Base-by-base conservation (phyloP, 148 eudicot species). In the Agrostemma githago region DNA sequence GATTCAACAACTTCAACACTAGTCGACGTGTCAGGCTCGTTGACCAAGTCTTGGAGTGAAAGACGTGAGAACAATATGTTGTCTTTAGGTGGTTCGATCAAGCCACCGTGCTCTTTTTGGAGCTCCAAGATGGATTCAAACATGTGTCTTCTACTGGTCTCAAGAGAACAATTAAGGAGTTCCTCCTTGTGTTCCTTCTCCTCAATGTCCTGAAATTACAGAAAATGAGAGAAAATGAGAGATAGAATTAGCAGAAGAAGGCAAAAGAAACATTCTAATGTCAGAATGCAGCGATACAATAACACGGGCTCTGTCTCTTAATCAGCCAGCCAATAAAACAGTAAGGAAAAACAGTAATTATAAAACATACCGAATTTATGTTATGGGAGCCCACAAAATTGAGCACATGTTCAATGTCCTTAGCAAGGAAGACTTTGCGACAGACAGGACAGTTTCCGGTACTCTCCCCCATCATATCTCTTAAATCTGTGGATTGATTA, bases 321-420 rank as follows among this genome's bases (percentile, higher is more conserved):
- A 21, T 75, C 10, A n/a, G 61, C 42, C 10, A 43, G 61, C 5
- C 43, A 71, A 17, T 2, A 57, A 76, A 65, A 34, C 54, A 44
- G 43, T 51, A 8, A 12, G 8, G 44, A 67, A 9, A 61, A 62
- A 21, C 19, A 3, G 48, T 16, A n/a, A 20, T 43, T 4, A n/a
- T 16, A 59, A 15, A 77, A 74, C 89, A 64, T 89, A 90, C 92
- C 90, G 75, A 54, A 59, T 79, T 70, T 43, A 60, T 53, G 76
- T 82, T 76, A 79, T 53, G 77, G 42, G 88, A 81, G 71, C 81
- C 89, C 79, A 88, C 89, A 77, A 81, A 85, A 85, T 88, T 83
- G 73, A 93, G 89, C 82, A 91, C 95, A 62, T 93, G 98, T 72
- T 89, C 96, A 40, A 93, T 91, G 79, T 93, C 98, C 83, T 86